Percentiles rank a stretch among this genome's conserved stretches.
These are phyloP conservation scores for Hirsutella rhossiliensis DNA, from an alignment of 2,329 filamentous ascomycete species.

Conservation along the genomic window DNA sequence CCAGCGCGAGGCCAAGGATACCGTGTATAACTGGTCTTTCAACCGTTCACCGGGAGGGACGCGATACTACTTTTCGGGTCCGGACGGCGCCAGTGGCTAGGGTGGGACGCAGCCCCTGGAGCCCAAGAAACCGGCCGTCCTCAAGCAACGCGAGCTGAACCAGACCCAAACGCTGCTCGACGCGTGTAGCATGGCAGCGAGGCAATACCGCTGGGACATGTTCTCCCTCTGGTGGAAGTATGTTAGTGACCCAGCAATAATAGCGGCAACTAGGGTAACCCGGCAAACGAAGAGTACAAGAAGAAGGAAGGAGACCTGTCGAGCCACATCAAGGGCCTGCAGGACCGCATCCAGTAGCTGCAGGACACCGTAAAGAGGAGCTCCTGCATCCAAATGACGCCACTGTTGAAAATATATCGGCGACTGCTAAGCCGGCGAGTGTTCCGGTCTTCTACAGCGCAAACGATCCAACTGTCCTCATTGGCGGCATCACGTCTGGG, in stretches of 20 bases:
- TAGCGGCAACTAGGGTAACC: slow-evolving; percentile 3
- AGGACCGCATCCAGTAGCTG: background rate
- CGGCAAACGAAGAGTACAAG: background rate
- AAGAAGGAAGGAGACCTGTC: background rate
- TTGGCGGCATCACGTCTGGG: slow-evolving; percentile 22
- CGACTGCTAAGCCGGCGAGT: slow-evolving; percentile 11
- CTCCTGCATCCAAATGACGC: background rate
- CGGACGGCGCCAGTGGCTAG: slow-evolving; percentile 1
- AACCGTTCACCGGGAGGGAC: slow-evolving; percentile 12
- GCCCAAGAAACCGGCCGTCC: background rate
- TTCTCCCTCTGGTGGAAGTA: slow-evolving; percentile 30
- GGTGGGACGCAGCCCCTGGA: slow-evolving; percentile 1
- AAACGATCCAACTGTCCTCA: slow-evolving; percentile 24
- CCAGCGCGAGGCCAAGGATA: slow-evolving; percentile 16
- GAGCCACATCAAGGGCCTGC: background rate
- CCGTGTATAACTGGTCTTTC: slow-evolving; percentile 18
- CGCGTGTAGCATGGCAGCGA: slow-evolving; percentile 5
- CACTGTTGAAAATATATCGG: background rate
- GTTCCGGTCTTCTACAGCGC: slow-evolving; percentile 14
- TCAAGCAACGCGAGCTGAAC: slow-evolving; percentile 10
- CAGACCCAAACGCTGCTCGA: slow-evolving; percentile 12
- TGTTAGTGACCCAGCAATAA: slow-evolving; percentile 9
- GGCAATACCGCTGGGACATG: slow-evolving; percentile 23
- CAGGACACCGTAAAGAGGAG: background rate
- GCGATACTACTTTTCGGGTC: slow-evolving; percentile 12